Base-by-base conservation (phyloP, 768 basidiomycete species). In the Leccinellum luteum region DNA sequence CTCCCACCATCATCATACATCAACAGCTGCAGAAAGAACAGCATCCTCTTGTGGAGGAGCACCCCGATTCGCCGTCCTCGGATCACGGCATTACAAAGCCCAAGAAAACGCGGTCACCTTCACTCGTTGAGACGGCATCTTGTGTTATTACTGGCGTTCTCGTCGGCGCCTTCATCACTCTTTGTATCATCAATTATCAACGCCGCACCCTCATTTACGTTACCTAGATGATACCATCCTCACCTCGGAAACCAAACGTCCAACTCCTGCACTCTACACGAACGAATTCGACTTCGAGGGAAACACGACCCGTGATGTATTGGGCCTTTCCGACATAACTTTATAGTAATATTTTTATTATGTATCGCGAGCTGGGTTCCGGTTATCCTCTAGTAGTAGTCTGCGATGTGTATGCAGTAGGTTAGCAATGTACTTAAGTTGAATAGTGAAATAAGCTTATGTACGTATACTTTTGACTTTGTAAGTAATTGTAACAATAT, bases 91-190 rank as follows among this genome's bases (percentile, higher is more conserved):
- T 23, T 8, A 56, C 52, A 47, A 68, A 66, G 58, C 56, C 49
- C 25, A 65, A 53, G 52, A 62, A 60, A 52, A 50, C 41, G 34
- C 66, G 60, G 48, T 56, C 67, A 35, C 66, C 63, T 61, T 70
- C 70, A 32, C 41, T 70, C 27, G 10, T 62, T 27, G 72, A 70
- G 58, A 73, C 76, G 48, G 78, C 79, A 52, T 81, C 80, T 49
- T 79, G 76, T 64, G 69, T 81, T 52, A 67, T 82, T 55, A 79
- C 85, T 21, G 86, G 86, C 35, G 82, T 88, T 63, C 73, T 88
- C 50, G 70, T 84, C 48, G 84, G 84, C 44, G 77, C 83, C 25
- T 80, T 83, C 61, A 74, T 84, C 63, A 78, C 84, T 19, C 71
- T 85, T 30, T 83, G 76, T 61, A 68, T 82, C 58, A 61, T 82